phyloP scores from a whole-genome alignment of 2,329 filamentous ascomycete species.

The Trichoderma semiorbis region DNA sequence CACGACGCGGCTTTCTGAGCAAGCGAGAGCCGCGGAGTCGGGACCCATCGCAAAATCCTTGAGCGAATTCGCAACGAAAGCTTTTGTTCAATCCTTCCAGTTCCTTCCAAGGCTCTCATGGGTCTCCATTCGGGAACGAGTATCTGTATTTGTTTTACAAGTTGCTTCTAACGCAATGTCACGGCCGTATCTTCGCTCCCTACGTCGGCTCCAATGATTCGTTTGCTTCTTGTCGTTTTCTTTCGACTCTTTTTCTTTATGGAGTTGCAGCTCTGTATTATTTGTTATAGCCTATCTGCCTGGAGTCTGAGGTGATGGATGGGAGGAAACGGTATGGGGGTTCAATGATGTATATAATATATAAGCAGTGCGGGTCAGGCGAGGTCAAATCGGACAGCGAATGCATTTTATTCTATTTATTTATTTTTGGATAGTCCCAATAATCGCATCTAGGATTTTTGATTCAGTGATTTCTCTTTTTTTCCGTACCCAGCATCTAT shows the following conservation, averaged over 20 bases:
- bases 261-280: neutral
- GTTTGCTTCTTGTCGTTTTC: neutral
- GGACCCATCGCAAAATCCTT: constrained; percentile 42
- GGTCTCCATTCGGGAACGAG: neutral
- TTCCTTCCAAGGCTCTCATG: neutral
- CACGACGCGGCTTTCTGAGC: constrained; percentile 54
- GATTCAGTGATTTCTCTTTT: neutral
- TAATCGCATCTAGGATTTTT: neutral
- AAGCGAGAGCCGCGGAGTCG: constrained; percentile 48
- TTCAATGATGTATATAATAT: neutral
- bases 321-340: neutral
- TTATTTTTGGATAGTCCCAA: neutral
- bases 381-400: neutral
- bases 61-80: neutral
- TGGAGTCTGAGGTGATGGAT: neutral
- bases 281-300: neutral
- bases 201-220: neutral
- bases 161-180: neutral
- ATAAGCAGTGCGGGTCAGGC: neutral
- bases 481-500: neutral
- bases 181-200: neutral
- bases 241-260: neutral
- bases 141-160: neutral
- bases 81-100: neutral
- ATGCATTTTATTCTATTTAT: neutral